These are phyloP conservation scores for Streptanthus diversifolius DNA, from an alignment of 345 rosid genomes.

Conservation along the genomic window DNA sequence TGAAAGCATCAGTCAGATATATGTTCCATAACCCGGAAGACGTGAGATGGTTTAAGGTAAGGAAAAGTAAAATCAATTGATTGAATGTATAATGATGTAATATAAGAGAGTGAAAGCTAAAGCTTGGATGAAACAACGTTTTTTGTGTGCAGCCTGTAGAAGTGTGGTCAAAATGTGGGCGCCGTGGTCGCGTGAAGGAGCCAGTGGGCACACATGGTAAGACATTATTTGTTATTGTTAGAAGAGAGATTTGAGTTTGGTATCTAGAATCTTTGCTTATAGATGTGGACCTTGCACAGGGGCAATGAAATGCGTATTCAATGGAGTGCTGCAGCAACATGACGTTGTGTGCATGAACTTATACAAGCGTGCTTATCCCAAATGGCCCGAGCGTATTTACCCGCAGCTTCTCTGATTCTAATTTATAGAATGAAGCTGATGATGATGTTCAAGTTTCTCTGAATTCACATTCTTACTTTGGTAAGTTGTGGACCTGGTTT, in stretches of 20 bases:
- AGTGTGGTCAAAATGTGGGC: conserved; percentile 80
- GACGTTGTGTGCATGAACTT: conserved; percentile 89
- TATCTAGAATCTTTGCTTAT: background rate
- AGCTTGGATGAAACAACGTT: background rate
- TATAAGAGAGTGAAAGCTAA: background rate
- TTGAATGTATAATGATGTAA: background rate
- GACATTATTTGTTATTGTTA: background rate
- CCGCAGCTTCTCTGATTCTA: conserved; percentile 36
- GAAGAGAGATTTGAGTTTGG: background rate
- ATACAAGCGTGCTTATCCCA: conserved; percentile 85
- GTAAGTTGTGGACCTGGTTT: background rate
- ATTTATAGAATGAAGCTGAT: background rate
- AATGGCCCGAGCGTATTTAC: conserved; percentile 77
- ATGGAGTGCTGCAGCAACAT: conserved; percentile 82
- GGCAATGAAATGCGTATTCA: conserved; percentile 81
- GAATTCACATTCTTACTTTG: background rate
- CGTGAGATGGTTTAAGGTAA: conserved; percentile 96
- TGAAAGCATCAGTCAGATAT: conserved; percentile 75
- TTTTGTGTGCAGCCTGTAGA: conserved; percentile 72
- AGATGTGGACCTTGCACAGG: conserved; percentile 42
- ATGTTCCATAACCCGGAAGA: conserved; percentile 97
- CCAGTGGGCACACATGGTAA: conserved; percentile 95
- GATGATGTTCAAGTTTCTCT: background rate
- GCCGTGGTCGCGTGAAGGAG: conserved; percentile 88
- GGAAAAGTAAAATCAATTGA: background rate